These are phyloP conservation scores for Lasiodiplodia sp. DNA, from an alignment of 2,329 filamentous ascomycete species.

Conservation along the genomic window DNA sequence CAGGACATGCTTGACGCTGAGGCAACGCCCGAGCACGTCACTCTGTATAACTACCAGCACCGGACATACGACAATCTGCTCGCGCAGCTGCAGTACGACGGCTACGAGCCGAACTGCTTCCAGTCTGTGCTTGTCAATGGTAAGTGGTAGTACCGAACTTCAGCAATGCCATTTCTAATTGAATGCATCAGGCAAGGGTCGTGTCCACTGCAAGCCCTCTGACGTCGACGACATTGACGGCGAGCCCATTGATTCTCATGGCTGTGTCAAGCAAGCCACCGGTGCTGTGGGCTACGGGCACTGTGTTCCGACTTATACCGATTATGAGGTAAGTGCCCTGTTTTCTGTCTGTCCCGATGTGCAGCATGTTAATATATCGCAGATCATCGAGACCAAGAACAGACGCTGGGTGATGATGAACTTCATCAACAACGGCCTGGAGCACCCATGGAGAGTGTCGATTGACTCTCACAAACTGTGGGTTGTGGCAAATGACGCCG, in stretches of 20 bases:
- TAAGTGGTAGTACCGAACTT: not conserved
- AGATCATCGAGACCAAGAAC: conserved; percentile 5
- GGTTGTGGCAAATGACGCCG: conserved; percentile 8
- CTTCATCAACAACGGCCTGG: conserved; percentile 14
- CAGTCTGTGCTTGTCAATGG: conserved; percentile 11
- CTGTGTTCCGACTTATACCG: not conserved
- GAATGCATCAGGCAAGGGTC: not conserved
- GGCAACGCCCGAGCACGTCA: conserved; percentile 4
- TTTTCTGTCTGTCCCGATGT: no score
- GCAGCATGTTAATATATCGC: not conserved
- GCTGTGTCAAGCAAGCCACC: not conserved
- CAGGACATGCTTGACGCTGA: conserved; percentile 10
- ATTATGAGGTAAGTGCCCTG: not conserved
- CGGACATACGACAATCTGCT: not conserved
- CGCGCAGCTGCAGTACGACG: conserved; percentile 1
- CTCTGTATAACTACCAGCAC: conserved; percentile 7
- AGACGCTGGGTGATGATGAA: conserved; percentile 18
- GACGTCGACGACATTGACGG: not conserved
- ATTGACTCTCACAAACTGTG: conserved; percentile 10
- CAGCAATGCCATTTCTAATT: not conserved
- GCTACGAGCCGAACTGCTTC: conserved; percentile 5
- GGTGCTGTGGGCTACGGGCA: not conserved
- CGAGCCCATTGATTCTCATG: not conserved
- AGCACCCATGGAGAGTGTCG: conserved; percentile 1
- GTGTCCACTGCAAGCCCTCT: conserved; percentile 8